phyloP scores from a whole-genome alignment of 2,329 filamentous ascomycete genomes.

The Chrysoporthe deuterocubensis region DNA sequence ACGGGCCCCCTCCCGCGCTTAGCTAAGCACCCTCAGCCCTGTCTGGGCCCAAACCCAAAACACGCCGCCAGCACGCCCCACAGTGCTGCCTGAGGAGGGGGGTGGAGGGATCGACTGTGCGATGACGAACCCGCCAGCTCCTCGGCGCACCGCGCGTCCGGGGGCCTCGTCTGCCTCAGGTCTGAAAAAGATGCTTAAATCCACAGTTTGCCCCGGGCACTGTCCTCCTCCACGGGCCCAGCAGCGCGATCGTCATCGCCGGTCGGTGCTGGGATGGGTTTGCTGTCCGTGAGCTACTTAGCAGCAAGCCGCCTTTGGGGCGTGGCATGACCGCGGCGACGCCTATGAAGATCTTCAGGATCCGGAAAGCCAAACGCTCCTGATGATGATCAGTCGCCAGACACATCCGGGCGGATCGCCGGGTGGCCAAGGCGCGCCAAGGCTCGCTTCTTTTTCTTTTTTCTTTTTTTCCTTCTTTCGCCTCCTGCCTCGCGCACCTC shows the following conservation, averaged over 20 bases:
- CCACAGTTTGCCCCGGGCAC: slow-evolving; percentile 5
- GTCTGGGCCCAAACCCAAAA: slow-evolving; percentile 3
- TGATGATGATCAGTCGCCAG: neutral
- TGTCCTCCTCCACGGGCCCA: neutral
- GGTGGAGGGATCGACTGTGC: slow-evolving; percentile 8
- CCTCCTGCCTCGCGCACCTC: neutral
- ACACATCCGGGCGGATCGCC: neutral
- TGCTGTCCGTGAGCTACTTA: neutral
- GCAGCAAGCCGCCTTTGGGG: neutral
- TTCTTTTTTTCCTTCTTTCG: neutral
- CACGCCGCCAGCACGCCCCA: neutral
- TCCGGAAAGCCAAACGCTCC: neutral
- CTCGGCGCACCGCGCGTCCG: slow-evolving; percentile 21
- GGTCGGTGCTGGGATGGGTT: neutral
- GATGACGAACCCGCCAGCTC: slow-evolving; percentile 18
- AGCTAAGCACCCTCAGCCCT: slow-evolving; percentile 7
- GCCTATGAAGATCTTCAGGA: neutral
- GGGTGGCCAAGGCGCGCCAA: neutral
- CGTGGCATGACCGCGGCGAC: neutral
- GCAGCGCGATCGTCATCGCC: no score
- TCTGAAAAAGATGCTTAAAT: slow-evolving; percentile 22
- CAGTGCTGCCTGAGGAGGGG: slow-evolving; percentile 15
- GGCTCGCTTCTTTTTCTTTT: neutral
- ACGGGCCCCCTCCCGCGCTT: neutral
- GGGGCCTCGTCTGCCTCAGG: slow-evolving; percentile 15